Evolutionary conservation across 768 basidiomycete genomes (phyloP).

Genomic region (Gelatoporia subvermispora): DNA sequence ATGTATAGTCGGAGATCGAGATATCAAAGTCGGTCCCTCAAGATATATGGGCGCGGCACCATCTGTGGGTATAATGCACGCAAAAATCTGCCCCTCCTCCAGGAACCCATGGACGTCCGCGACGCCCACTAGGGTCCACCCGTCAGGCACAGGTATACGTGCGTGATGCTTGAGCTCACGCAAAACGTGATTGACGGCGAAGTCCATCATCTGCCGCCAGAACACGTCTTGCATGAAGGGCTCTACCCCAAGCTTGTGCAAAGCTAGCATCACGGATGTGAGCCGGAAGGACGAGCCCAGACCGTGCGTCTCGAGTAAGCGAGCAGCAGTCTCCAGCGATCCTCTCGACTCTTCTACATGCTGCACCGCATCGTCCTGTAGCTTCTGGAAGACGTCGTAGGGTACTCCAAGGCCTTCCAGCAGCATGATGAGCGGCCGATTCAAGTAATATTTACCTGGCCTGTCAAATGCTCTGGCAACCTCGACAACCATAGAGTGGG

Average conservation of each 20-base stretch:
- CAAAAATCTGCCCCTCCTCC: conserved; percentile 54
- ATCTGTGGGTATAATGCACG: conserved; percentile 43
- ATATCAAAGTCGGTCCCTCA: conserved; percentile 50
- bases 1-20: conserved; percentile 64
- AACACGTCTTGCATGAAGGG: conserved; percentile 38
- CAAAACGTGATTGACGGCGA: conserved; percentile 57
- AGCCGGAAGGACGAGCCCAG: conserved; percentile 55
- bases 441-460: conserved; percentile 52
- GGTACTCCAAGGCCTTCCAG: conserved; percentile 53
- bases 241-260: conserved; percentile 44
- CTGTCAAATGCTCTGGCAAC: conserved; percentile 61
- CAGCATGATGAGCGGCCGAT: conserved; percentile 67
- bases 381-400: conserved; percentile 44
- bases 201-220: conserved; percentile 47
- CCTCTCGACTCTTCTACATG: conserved; percentile 39
- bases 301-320: conserved; percentile 50
- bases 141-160: conserved; percentile 59
- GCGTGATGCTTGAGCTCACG: conserved; percentile 60
- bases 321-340: conserved; percentile 41
- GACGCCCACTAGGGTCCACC: conserved; percentile 68
- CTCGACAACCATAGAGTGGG: conserved; percentile 45
- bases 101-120: conserved; percentile 60
- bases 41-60: conserved; percentile 37
- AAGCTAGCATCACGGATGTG: conserved; percentile 43
- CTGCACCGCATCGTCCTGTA: conserved; percentile 48